Evolutionary conservation across 176 grass and related monocot species (phyloP), one percentile per base, ranked within the genome.

Genomic region (Microstegium vimineum): DNA sequence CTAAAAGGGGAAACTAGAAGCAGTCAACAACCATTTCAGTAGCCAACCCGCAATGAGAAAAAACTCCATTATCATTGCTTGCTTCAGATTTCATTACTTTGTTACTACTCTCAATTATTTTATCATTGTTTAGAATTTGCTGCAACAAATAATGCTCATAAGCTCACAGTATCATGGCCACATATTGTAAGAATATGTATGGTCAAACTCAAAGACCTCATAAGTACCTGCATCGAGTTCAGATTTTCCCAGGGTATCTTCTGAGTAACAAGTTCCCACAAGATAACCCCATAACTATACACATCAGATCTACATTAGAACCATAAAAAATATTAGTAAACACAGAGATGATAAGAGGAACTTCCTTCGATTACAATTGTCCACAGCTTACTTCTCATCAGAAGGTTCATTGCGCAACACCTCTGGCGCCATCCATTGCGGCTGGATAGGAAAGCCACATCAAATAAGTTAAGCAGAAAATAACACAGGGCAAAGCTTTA

Each of bases 401-500:
- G 91, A 91, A 65, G 93, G 97, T 85, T 99, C 97, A 76, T 92
- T 99, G 33, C 93, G 93, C 90, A 99, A 90, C 70, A 90, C 91
- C 89, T 99, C 97, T 6, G 97, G 97, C 73, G 97, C 97, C 93
- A 99, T 99, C 97, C 97, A 99, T 83, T 99, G 97, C 7, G 93
- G 93, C 97, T 99, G 80, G 36, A 83, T 70, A 75, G 25, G 52
- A 56, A 77, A 57, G 4, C 2, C 33, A 31, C 25, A 82, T 70
- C 54, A 85, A 87, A n/a, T n/a, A n/a, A n/a, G n/a, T n/a, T n/a
- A n/a, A n/a, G n/a, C n/a, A n/a, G n/a, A n/a, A n/a, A n/a, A n/a
- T n/a, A n/a, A n/a, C n/a, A n/a, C n/a, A n/a, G n/a, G n/a, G n/a
- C 2, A 83, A 36, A 66, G n/a, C 31, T 73, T 85, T 73, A 73